These are phyloP conservation scores for Cladosporium sp. DNA, from an alignment of 2,329 filamentous ascomycete species.

Conservation along the genomic window DNA sequence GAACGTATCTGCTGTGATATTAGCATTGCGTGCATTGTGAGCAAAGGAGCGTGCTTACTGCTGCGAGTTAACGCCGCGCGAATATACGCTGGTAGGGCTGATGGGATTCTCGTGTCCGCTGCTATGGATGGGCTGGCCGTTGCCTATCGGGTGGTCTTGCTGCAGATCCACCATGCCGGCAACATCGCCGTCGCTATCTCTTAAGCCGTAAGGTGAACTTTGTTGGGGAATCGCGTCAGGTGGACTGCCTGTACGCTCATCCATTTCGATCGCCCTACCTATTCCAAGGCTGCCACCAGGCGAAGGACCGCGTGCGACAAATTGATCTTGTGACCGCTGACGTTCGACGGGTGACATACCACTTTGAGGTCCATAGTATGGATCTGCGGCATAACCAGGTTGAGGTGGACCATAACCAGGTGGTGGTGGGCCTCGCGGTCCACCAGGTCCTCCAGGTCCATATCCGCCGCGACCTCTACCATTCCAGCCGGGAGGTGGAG, in stretches of 20 bases:
- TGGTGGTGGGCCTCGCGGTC: constrained; percentile 14
- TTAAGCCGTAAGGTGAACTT: constrained; percentile 35
- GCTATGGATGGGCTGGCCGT: constrained; percentile 64
- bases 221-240: constrained; percentile 25
- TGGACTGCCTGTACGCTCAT: constrained; percentile 60
- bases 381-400: constrained; percentile 20
- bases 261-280: constrained; percentile 75
- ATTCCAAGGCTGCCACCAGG: constrained; percentile 31
- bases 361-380: constrained; percentile 18
- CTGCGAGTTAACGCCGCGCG: constrained; percentile 63
- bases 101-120: constrained; percentile 52
- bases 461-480: constrained; percentile 46
- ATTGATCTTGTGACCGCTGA: constrained; percentile 29
- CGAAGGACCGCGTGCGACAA: constrained; percentile 17
- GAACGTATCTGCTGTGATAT: constrained; percentile 33
- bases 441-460: constrained; percentile 12
- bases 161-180: constrained; percentile 70
- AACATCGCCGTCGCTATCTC: constrained; percentile 67
- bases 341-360: not conserved
- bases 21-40: no score
- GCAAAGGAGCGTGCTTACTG: constrained; percentile 53
- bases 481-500: constrained; percentile 32
- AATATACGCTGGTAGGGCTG: constrained; percentile 50
- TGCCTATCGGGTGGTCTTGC: constrained; percentile 51
- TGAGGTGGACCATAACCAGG: constrained; percentile 15